Evolutionary conservation across 148 eudicot genomes (phyloP).

Genomic region (Silene conica): DNA sequence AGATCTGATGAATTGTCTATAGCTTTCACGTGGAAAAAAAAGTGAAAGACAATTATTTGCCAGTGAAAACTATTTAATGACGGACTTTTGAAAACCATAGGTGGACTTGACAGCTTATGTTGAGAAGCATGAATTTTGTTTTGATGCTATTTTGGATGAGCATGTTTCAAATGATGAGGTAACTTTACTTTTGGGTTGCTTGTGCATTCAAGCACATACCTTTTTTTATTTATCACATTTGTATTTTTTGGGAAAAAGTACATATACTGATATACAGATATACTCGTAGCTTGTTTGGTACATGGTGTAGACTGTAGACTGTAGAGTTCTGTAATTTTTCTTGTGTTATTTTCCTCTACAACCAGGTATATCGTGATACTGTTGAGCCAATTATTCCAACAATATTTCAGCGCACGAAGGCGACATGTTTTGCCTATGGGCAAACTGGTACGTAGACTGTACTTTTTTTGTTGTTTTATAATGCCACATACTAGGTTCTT

Average conservation of each 20-base stretch:
- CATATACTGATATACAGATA: too few relatives aligned
- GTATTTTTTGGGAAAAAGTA: background rate
- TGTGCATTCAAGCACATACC: background rate
- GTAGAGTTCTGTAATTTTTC: background rate
- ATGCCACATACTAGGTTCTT: background rate
- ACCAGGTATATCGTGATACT: conserved; percentile 80
- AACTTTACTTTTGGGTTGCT: background rate
- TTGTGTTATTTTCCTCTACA: conserved; percentile 6
- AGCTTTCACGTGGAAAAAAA: background rate
- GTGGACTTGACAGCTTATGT: conserved; percentile 98
- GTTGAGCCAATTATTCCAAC: conserved; percentile 90
- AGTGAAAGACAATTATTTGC: background rate
- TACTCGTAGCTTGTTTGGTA: conserved; percentile 2
- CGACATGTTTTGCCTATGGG: conserved; percentile 99
- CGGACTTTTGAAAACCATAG: conserved; percentile 25
- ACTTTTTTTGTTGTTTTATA: background rate
- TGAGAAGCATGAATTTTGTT: conserved; percentile 97
- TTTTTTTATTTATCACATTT: background rate
- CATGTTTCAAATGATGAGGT: conserved; percentile 92
- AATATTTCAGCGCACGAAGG: conserved; percentile 89
- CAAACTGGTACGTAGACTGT: conserved; percentile 68
- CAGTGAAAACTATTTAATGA: background rate
- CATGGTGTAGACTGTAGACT: background rate
- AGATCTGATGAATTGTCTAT: background rate
- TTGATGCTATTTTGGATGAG: conserved; percentile 95